Evolutionary conservation across 176 grass and related monocot genomes (phyloP), one percentile per base, ranked within the genome.

Genomic region (Triticum urartu): DNA sequence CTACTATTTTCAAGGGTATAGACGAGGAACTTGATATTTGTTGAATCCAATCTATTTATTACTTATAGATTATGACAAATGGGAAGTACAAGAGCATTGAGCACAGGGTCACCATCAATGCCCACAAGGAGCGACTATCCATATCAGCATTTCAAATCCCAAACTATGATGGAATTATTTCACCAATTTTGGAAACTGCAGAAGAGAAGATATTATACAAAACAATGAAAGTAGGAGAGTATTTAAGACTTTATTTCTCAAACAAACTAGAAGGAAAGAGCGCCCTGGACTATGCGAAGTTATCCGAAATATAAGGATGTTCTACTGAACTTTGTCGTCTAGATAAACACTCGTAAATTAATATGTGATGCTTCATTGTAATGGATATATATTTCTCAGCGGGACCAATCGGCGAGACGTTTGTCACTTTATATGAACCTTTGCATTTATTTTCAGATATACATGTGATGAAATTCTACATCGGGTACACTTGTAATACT

Each of bases 41-140:
- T 64, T 34, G 68, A 6, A 58, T 43, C 39, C 5, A 3, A 15
- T 34, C 33, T 77, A 5, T 18, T 74, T 47, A 12, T 60, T 50
- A 0, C 4, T 35, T 62, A 1, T 7, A 93, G 88, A 90, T 93
- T 24, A 78, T 90, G 65, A 82, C 77, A 0, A 93, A 93, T 21
- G 91, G 91, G 12, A 81, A 64, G 14, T 93, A 88, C 12, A 90
- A 78, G 42, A 93, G 91, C 32, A 75, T 90, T 28, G 91, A 93
- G 45, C 91, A 93, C 4, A 90, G 81, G 45, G 88, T 84, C 35
- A 86, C 75, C 7, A 72, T 93, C 30, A 81, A 85, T 76, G 18
- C 70, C 0, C 28, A 68, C 7, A 47, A 43, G 24, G 91, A 93
- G 74, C 81, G 91, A 42, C 20, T 93, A 61, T 88, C 91, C 1